A percentile compares a stretch with the other conserved stretches of the same genome.
phyloP scores from a whole-genome alignment of 352 stramenopile species.

The Chrysophaeum taylorii region DNA sequence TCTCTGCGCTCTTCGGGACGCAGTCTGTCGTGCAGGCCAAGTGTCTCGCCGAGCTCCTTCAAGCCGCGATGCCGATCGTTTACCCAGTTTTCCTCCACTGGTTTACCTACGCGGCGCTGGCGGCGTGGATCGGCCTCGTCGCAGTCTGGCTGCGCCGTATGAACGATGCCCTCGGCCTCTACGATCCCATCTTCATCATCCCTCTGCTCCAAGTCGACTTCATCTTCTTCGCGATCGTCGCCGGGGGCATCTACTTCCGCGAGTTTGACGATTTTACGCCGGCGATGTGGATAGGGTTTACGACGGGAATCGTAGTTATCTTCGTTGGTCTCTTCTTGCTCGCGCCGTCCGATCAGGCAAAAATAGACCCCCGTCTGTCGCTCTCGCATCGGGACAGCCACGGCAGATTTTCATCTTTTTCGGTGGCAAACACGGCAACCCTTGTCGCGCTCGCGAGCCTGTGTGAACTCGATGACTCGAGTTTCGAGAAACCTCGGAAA shows the following conservation, averaged over 20 bases:
- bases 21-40: constrained; percentile 22
- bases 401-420: no score
- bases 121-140: constrained; percentile 20
- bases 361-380: no score
- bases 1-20: constrained; percentile 22
- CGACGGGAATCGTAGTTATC: constrained; percentile 8
- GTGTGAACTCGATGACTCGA: no score
- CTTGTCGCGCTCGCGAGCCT: no score
- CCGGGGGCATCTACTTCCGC: constrained; percentile 23
- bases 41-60: constrained; percentile 19
- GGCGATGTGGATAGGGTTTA: constrained; percentile 2
- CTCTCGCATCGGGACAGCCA: no score
- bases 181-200: constrained; percentile 25
- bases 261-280: constrained; percentile 19
- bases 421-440: no score
- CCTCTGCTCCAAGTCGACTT: constrained; percentile 19
- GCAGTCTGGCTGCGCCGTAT: constrained; percentile 21
- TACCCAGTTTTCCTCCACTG: constrained; percentile 10
- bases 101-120: constrained; percentile 19
- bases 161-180: constrained; percentile 21
- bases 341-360: constrained; percentile 1
- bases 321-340: constrained; percentile 21
- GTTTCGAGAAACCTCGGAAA: no score
- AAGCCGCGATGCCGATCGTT: not conserved
- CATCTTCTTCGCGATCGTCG: constrained; percentile 22